Evolutionary conservation across 352 stramenopile genomes (phyloP).

Genomic region (Phytophthora chlamydospora): DNA sequence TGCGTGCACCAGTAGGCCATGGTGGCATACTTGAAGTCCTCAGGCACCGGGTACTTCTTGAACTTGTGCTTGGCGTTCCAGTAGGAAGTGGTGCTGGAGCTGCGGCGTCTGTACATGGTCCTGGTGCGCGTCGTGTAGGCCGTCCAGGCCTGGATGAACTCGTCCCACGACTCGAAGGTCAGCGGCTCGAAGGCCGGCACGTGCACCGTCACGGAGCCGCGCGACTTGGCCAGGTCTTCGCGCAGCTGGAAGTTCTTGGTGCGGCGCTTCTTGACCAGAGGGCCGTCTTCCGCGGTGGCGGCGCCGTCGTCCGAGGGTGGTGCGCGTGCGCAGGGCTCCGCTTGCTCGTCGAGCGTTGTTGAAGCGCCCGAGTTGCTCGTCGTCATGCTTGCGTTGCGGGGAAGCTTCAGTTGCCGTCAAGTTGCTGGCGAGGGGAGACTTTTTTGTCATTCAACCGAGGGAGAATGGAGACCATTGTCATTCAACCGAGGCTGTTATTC

Average conservation of each 20-base stretch:
- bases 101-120: constrained; percentile 78
- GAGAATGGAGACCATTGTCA: too few species aligned
- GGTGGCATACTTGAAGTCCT: constrained; percentile 79
- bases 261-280: constrained; percentile 75
- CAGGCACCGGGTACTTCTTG: constrained; percentile 72
- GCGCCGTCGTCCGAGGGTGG: too few species aligned
- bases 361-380: too few species aligned
- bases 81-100: constrained; percentile 70
- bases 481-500: too few species aligned
- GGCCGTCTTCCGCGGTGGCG: constrained; percentile 9
- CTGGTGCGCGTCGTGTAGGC: constrained; percentile 73
- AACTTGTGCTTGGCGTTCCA: constrained; percentile 83
- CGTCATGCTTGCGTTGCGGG: too few species aligned
- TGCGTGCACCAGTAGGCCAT: constrained; percentile 90
- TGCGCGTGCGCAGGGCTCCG: too few species aligned
- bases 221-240: constrained; percentile 69
- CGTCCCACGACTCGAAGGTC: constrained; percentile 70
- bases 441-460: too few species aligned
- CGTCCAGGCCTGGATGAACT: constrained; percentile 69
- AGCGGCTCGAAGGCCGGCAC: constrained; percentile 57
- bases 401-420: too few species aligned
- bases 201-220: constrained; percentile 44
- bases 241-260: constrained; percentile 86
- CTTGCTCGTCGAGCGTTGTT: too few species aligned
- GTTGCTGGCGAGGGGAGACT: too few species aligned